phyloP scores from a whole-genome alignment of 106 monocot species.

The Posidonia australis region DNA sequence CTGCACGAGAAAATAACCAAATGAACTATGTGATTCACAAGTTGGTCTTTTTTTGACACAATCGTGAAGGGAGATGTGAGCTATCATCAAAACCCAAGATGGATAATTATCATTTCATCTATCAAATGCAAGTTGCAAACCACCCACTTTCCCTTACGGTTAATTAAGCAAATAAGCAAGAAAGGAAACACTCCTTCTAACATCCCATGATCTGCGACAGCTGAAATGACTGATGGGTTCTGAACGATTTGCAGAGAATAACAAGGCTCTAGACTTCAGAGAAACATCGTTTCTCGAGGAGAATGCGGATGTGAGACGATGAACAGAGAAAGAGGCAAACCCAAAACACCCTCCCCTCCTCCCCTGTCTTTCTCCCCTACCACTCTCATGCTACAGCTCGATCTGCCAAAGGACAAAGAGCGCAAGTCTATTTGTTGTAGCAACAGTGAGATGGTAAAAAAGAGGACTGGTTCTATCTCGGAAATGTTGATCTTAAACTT shows the following conservation, averaged over 20 bases:
- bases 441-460: neutral
- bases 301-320: neutral
- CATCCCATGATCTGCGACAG: neutral
- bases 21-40: neutral
- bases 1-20: too few relatives aligned
- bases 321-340: neutral
- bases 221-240: conserved; percentile 6
- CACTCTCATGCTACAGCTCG: neutral
- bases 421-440: neutral
- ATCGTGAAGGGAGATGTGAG: neutral
- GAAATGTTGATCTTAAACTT: neutral
- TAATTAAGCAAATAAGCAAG: neutral
- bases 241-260: neutral
- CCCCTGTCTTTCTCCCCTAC: neutral
- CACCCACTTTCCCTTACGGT: too few relatives aligned
- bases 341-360: neutral
- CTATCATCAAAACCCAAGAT: neutral
- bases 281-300: neutral
- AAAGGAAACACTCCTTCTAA: neutral
- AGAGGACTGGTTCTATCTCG: neutral
- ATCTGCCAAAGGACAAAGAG: neutral
- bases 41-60: neutral
- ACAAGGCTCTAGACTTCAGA: neutral
- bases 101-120: too few relatives aligned
- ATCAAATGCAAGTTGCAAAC: too few relatives aligned